A percentile compares a stretch with the other conserved stretches of the same genome.
Evolutionary conservation across 148 eudicot species (phyloP).

Genomic region (Fagopyrum tataricum): DNA sequence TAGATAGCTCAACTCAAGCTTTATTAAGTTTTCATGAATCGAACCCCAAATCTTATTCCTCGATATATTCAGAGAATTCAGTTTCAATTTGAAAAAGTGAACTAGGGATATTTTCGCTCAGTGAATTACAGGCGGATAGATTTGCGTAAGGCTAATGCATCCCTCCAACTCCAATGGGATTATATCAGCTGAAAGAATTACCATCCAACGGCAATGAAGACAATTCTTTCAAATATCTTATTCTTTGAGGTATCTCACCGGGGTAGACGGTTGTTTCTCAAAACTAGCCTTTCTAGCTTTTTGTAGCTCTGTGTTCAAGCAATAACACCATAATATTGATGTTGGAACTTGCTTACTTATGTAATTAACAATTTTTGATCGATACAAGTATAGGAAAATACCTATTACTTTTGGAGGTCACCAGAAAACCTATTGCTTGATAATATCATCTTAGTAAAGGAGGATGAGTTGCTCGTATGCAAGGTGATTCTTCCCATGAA

Average conservation of each 20-base stretch:
- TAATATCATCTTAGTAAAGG: neutral
- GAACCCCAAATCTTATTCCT: conserved; percentile 50
- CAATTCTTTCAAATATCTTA: conserved; percentile 48
- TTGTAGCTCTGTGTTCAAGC: conserved; percentile 24
- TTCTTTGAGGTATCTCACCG: conserved; percentile 50
- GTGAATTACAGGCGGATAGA: conserved; percentile 56
- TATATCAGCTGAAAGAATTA: conserved; percentile 49
- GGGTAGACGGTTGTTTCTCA: conserved; percentile 59
- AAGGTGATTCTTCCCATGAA: neutral
- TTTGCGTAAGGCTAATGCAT: conserved; percentile 53
- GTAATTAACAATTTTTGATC: no score
- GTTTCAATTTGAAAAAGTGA: conserved; percentile 38
- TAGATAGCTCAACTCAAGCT: conserved; percentile 55
- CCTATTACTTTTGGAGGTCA: no score
- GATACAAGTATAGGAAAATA: no score
- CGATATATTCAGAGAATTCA: conserved; percentile 87
- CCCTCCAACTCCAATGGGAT: conserved; percentile 55
- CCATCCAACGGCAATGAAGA: conserved; percentile 58
- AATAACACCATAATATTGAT: neutral
- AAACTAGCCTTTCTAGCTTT: conserved; percentile 44
- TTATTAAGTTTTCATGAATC: conserved; percentile 49
- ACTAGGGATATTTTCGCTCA: conserved; percentile 51
- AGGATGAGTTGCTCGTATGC: neutral
- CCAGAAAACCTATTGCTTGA: no score
- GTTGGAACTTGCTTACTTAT: no score